phyloP scores from a whole-genome alignment of 345 rosid genomes.

The Microcos paniculata region DNA sequence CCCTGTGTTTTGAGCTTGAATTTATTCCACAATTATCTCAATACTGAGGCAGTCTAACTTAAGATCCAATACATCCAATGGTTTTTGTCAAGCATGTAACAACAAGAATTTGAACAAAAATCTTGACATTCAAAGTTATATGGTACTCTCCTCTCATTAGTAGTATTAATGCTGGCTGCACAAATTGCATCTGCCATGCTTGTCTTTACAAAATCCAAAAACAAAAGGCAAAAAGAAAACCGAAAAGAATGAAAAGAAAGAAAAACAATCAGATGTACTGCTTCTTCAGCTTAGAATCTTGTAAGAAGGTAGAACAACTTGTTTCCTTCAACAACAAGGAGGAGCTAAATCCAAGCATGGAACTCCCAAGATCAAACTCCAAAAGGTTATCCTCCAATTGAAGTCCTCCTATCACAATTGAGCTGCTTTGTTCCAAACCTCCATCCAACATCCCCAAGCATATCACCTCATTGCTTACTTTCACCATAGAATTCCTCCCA shows the following conservation, averaged over 20 bases:
- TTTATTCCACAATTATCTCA: too few relatives aligned
- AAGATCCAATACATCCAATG: too few relatives aligned
- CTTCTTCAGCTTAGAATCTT: not conserved
- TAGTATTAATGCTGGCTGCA: not conserved
- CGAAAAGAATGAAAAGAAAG: too few relatives aligned
- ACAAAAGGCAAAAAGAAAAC: not conserved
- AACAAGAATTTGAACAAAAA: not conserved
- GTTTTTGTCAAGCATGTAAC: not conserved
- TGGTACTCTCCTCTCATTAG: not conserved
- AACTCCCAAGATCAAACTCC: conserved; percentile 65
- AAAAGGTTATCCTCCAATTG: conserved; percentile 70
- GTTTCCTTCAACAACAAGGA: conserved; percentile 25
- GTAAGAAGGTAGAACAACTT: conserved; percentile 28
- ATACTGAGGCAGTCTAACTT: too few relatives aligned
- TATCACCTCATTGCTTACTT: conserved; percentile 39
- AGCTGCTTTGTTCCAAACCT: conserved; percentile 35
- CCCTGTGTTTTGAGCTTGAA: too few relatives aligned
- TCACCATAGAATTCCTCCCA: conserved; percentile 61
- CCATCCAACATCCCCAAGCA: conserved; percentile 81
- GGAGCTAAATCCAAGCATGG: conserved; percentile 60
- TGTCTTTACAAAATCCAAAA: not conserved
- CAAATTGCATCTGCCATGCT: not conserved
- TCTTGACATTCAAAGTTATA: not conserved
- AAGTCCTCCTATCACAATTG: conserved; percentile 65
- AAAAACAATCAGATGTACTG: not conserved